Base-by-base conservation (phyloP, 352 stramenopile genomes). In the Phytophthora crassamura region DNA sequence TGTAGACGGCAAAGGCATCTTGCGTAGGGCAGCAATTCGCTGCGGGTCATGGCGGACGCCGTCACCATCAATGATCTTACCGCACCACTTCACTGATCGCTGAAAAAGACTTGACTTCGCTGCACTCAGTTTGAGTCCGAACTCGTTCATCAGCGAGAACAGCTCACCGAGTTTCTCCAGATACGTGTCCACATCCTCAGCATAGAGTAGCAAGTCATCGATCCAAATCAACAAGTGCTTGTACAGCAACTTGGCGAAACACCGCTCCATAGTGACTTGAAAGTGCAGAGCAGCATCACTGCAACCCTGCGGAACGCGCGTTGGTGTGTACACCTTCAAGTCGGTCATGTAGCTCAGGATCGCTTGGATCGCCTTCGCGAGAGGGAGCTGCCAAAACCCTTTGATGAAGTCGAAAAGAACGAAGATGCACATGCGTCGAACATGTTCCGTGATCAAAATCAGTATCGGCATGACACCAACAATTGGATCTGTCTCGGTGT, bases 141-240 rank as follows among this genome's bases (percentile, higher is more conserved):
- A 64, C n/a, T 16, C 9, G 18, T 63, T 36, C 4, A 56, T 12
- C 14, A 72, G 33, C n/a, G 4, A 33, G 15, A 78, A 63, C 5
- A 72, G 38, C 34, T 74, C 39, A 8, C 59, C 55, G 14, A 70
- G 40, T 35, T 59, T 67, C 4, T 52, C 18, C 16, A 75, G 28
- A 49, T 69, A 79, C 9, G 43, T 61, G 11, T 66, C 52, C 5
- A 68, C 55, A 30, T 65, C 50, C 4, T 48, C n/a, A n/a, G n/a
- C n/a, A 15, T 30, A 59, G 14, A 45, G 36, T 22, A 51, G 7
- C 28, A 36, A 15, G 28, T 52, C 28, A 40, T 36, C n/a, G 45
- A 52, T 52, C 45, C 45, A 52, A 11, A 39, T 51, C 42, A 41
- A 41, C 25, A 33, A 53, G n/a, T n/a, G n/a, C n/a, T n/a, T n/a